Conservation (phyloP, 2,329 filamentous ascomycete genomes). For the Diaporthe velutina region DNA sequence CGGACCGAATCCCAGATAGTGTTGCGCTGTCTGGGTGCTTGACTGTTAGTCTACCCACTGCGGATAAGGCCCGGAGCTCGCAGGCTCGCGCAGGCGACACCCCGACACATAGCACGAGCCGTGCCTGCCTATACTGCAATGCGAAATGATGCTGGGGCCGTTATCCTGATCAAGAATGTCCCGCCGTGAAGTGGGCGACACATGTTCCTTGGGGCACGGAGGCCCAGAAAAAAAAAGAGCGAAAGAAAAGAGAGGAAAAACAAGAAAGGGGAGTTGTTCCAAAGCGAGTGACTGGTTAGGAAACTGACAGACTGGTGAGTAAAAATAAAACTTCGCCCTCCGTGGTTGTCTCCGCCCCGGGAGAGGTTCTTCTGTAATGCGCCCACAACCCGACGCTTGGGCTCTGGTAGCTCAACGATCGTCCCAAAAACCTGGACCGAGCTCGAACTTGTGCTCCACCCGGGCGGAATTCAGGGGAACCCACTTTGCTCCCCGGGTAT, state of each 20-base stretch:
- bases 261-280: background rate
- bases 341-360: conserved; percentile 6
- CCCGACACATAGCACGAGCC: background rate
- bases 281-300: background rate
- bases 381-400: conserved; percentile 36
- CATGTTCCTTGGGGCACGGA: background rate
- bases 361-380: conserved; percentile 23
- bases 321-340: conserved; percentile 5
- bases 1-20: background rate
- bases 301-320: background rate
- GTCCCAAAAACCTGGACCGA: background rate
- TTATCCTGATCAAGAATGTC: background rate
- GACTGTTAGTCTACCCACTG: background rate
- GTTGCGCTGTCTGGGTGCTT: background rate
- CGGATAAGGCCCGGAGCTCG: background rate
- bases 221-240: too few relatives aligned
- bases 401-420: background rate
- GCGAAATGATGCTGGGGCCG: background rate
- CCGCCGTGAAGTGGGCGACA: conserved; percentile 6
- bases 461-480: background rate
- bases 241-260: background rate
- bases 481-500: background rate
- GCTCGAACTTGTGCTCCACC: conserved; percentile 16
- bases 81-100: background rate
- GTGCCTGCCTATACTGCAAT: background rate